These are phyloP conservation scores for Schwanniomyces yamadae DNA, from an alignment of 805 yeast species.

Conservation along the genomic window DNA sequence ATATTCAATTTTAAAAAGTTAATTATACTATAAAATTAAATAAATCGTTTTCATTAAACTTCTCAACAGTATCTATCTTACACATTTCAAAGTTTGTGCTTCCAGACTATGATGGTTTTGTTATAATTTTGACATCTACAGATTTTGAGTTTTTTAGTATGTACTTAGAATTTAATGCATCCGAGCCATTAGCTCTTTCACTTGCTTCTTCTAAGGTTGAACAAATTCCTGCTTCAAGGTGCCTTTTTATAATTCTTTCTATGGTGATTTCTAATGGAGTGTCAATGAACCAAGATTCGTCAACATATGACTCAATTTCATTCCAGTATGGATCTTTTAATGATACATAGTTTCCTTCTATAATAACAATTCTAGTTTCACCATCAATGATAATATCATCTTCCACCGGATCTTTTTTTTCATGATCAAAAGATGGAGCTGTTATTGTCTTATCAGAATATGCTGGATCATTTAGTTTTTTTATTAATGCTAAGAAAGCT, in stretches of 20 bases:
- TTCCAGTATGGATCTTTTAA: constrained; percentile 62
- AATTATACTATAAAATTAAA: too few relatives aligned
- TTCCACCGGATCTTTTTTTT: constrained; percentile 66
- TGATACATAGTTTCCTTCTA: constrained; percentile 77
- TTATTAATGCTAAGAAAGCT: constrained; percentile 24
- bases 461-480: constrained; percentile 14
- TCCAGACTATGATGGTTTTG: constrained; percentile 8
- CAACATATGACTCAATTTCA: constrained; percentile 37
- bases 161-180: constrained; percentile 60
- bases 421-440: constrained; percentile 77
- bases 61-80: too few relatives aligned
- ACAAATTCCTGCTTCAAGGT: constrained; percentile 57
- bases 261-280: constrained; percentile 47
- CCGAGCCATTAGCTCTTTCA: constrained; percentile 53
- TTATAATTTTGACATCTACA: constrained; percentile 14
- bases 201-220: constrained; percentile 48
- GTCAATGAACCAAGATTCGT: constrained; percentile 52
- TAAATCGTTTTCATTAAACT: constrained; percentile 1
- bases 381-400: constrained; percentile 48
- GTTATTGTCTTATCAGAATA: constrained; percentile 30
- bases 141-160: constrained; percentile 21
- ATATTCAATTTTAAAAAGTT: too few relatives aligned
- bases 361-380: constrained; percentile 52
- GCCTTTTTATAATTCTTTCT: constrained; percentile 64
- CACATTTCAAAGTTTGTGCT: too few relatives aligned